These are phyloP conservation scores for Monascus ruber DNA, from an alignment of 2,329 filamentous ascomycete species.

Conservation along the genomic window DNA sequence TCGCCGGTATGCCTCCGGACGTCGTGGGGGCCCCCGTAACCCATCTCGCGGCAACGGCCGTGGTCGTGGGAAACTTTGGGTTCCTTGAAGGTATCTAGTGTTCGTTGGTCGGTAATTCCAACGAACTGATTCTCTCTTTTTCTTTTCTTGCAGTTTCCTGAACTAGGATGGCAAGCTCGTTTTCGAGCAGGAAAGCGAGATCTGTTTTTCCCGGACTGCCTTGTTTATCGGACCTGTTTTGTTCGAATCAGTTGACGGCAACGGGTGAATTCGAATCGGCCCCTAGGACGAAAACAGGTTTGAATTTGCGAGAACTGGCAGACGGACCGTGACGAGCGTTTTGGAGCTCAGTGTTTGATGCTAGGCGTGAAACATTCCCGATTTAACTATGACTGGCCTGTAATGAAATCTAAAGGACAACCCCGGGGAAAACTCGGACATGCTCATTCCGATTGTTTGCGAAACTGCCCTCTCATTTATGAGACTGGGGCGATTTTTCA, in stretches of 20 bases:
- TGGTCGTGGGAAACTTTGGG: constrained; percentile 34
- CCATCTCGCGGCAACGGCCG: constrained; percentile 23
- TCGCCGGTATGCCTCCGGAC: constrained; percentile 19
- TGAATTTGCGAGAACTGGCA: neutral
- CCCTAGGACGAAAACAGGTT: no score
- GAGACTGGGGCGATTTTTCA: no score
- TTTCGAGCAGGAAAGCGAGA: constrained; percentile 8
- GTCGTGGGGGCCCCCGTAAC: constrained; percentile 26
- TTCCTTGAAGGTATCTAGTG: constrained; percentile 25
- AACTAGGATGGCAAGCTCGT: constrained; percentile 11
- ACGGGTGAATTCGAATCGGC: neutral
- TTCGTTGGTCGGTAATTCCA: constrained; percentile 8
- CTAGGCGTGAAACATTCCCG: no score
- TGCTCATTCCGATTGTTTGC: no score
- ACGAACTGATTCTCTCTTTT: constrained; percentile 10
- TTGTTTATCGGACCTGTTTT: constrained; percentile 6
- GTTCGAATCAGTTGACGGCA: neutral
- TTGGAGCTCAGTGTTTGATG: no score
- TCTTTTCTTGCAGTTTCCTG: constrained; percentile 3
- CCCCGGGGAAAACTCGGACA: no score
- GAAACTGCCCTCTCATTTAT: no score
- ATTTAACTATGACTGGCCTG: no score
- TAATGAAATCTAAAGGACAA: no score
- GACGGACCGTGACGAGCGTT: constrained; percentile 2
- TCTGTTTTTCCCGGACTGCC: constrained; percentile 9